These are phyloP conservation scores for Yarrowia yakushimensis DNA, from an alignment of 805 yeast genomes.

Conservation along the genomic window DNA sequence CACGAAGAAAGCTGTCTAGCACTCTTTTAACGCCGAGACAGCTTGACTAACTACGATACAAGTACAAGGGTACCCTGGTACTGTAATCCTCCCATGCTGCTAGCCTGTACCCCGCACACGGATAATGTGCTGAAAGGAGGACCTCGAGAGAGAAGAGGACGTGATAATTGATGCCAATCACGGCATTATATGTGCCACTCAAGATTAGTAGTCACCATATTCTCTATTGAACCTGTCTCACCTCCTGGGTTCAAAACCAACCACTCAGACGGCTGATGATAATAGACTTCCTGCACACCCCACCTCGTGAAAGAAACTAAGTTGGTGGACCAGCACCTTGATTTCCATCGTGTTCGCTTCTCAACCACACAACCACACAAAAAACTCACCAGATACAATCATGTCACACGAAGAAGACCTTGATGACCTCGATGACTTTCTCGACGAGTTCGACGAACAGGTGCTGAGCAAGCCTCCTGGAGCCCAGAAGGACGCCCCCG, in stretches of 20 bases:
- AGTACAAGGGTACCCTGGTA: too few species aligned
- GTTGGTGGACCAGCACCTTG: background rate
- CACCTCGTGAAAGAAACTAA: slow-evolving; percentile 22
- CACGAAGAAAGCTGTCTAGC: too few species aligned
- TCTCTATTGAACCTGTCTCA: background rate
- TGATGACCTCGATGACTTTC: slow-evolving; percentile 45
- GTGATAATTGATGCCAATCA: too few species aligned
- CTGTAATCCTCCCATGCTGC: background rate
- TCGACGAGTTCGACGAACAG: slow-evolving; percentile 81
- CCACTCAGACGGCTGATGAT: background rate
- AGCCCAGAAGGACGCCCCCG: slow-evolving; percentile 5
- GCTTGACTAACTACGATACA: background rate
- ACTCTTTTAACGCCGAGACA: background rate
- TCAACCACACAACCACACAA: background rate
- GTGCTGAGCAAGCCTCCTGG: slow-evolving; percentile 62
- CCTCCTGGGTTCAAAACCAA: background rate
- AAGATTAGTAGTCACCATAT: background rate
- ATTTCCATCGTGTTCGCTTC: slow-evolving; percentile 5
- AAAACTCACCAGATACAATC: background rate
- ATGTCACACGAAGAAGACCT: slow-evolving; percentile 32
- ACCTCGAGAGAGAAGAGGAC: background rate
- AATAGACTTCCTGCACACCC: slow-evolving; percentile 6
- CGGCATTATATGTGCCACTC: too few species aligned
- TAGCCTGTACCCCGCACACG: slow-evolving; percentile 21
- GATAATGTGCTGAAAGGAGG: background rate